Evolutionary conservation across 2,329 filamentous ascomycete genomes (phyloP).

Genomic region (Ceratocystis eucalypticola): DNA sequence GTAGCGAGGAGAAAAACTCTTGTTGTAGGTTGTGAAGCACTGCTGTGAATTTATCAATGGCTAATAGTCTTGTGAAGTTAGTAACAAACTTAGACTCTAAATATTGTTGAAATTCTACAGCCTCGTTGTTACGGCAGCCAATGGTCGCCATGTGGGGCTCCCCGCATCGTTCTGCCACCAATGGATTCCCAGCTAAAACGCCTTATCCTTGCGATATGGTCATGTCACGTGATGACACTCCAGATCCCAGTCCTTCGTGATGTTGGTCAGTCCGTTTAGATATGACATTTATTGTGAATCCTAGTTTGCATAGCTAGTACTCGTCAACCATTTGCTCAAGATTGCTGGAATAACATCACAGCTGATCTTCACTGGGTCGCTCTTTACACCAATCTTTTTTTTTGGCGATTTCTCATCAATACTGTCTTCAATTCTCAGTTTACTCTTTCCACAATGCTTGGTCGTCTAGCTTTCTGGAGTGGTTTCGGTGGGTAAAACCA

Average conservation of each 20-base stretch:
- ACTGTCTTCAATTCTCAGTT: not conserved
- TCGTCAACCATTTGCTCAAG: not conserved
- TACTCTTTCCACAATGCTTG: slow-evolving; percentile 37
- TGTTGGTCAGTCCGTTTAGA: not conserved
- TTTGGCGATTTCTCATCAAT: not conserved
- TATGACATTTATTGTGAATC: too few species aligned
- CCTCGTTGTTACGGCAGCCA: not conserved
- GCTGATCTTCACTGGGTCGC: not conserved
- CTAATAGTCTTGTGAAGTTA: too few species aligned
- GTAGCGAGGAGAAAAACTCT: not conserved
- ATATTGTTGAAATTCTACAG: not conserved
- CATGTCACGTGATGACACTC: not conserved
- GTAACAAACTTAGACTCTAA: not conserved
- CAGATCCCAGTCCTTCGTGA: not conserved
- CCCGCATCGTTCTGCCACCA: not conserved
- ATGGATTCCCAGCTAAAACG: not conserved
- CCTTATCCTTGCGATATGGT: not conserved
- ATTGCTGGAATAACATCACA: not conserved
- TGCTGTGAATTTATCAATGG: too few species aligned
- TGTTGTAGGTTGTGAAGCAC: too few species aligned
- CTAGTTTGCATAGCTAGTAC: not conserved
- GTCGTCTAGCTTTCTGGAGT: slow-evolving; percentile 66
- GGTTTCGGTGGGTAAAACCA: slow-evolving; percentile 63
- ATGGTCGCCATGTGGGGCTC: not conserved
- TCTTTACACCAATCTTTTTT: not conserved